Evolutionary conservation across 2,329 filamentous ascomycete genomes (phyloP), one percentile per base, ranked within the genome.

Genomic region (Microascus cirrosus): DNA sequence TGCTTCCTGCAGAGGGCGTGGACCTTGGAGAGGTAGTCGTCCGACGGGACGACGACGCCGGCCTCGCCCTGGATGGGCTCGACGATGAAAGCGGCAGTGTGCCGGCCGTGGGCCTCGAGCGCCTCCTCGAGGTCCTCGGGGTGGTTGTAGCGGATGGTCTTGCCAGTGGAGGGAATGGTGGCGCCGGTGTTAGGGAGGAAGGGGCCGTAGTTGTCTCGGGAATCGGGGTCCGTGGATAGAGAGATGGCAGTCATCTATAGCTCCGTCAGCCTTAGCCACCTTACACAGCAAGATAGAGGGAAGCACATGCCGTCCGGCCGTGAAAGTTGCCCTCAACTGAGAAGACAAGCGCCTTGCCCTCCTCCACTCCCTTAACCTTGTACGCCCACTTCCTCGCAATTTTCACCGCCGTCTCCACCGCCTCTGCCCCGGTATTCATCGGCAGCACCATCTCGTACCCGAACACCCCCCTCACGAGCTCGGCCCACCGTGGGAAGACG

Each of bases 51-150:
- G 13, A 97, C 89, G 54, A 99, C 95, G 62, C 94, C 94, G 1
- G 94, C 94, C 76, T 97, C 94, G 60, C 94, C 94, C 76, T 99
- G 93, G 63, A 97, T 97, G 36, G 93, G 93, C 77, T 97, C 93
- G 34, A 96, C 87, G 58, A 97, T 84, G 77, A 97, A 95, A 13
- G 90, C 93, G 53, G 93, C 93, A 24, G 91, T 91, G 67, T 93
- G 86, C 68, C 86, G 82, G 59, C 93, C 92, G 65, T 95, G 88
- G 52, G 79, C 81, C 69, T 92, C 86, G 53, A 99, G 79, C 2
- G 86, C 87, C 61, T 83, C 85, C 65, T 91, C 87, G 11, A 97
- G 77, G 66, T 95, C 90, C 34, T 80, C 77, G 61, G 94, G 81
- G 69, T 91, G 89, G 76, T 95, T 93, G 78, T 92, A 99, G 50